Conservation (phyloP, 805 yeast species). For the Cyberlindnera amylophila region DNA sequence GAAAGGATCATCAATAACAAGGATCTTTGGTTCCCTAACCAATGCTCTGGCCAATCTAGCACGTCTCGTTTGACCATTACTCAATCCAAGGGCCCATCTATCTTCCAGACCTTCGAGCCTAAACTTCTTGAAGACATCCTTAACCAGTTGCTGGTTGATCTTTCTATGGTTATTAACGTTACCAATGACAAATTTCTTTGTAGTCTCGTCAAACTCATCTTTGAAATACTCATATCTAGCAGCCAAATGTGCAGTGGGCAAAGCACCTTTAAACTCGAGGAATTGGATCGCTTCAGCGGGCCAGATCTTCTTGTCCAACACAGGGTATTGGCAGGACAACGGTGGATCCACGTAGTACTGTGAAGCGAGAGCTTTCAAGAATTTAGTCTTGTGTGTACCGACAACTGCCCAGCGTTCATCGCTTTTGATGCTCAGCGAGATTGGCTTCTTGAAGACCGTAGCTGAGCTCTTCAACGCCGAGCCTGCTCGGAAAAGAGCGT, state of each 20-base stretch:
- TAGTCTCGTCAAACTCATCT: constrained; percentile 76
- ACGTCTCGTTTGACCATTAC: constrained; percentile 92
- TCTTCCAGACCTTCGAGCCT: constrained; percentile 53
- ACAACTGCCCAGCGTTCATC: constrained; percentile 50
- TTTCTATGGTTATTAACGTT: constrained; percentile 32
- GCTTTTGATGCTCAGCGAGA: constrained; percentile 36
- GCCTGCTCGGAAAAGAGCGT: constrained; percentile 18
- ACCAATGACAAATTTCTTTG: constrained; percentile 57
- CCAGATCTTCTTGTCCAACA: constrained; percentile 37
- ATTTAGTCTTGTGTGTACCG: constrained; percentile 51
- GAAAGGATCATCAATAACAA: constrained; percentile 88
- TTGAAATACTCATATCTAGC: constrained; percentile 87
- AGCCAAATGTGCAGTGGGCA: constrained; percentile 67
- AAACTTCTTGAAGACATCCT: constrained; percentile 44
- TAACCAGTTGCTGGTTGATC: constrained; percentile 36
- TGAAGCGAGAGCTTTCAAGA: constrained; percentile 56
- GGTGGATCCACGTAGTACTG: constrained; percentile 51
- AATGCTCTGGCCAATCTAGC: constrained; percentile 81
- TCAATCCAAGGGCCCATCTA: constrained; percentile 80
- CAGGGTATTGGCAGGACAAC: constrained; percentile 52
- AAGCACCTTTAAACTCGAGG: constrained; percentile 44
- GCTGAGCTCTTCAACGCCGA: constrained; percentile 10
- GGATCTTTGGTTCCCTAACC: constrained; percentile 56
- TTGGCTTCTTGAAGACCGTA: constrained; percentile 37
- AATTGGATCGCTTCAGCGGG: constrained; percentile 43